Conservation (phyloP, 805 yeast genomes). For the Candida dajiaensis region DNA sequence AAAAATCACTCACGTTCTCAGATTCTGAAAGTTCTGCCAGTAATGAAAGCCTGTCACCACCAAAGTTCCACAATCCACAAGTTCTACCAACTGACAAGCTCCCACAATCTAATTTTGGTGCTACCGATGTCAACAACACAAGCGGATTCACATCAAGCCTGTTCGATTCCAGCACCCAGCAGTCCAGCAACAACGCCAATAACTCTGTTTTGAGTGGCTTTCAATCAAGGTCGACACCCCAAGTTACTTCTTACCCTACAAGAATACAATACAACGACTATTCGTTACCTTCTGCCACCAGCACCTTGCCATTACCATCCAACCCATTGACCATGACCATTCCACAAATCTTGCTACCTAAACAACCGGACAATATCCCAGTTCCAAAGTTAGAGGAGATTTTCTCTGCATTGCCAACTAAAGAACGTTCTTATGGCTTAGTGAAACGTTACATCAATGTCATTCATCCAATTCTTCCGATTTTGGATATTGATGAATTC, state of each 20-base stretch:
- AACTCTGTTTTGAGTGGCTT: constrained; percentile 19
- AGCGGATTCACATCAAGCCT: not conserved
- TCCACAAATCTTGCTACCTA: constrained; percentile 22
- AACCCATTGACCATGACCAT: constrained; percentile 16
- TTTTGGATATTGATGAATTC: constrained; percentile 41
- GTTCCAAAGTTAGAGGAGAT: constrained; percentile 28
- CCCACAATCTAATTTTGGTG: not conserved
- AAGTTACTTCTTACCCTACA: constrained; percentile 9
- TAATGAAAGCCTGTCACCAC: constrained; percentile 24
- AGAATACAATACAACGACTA: constrained; percentile 11
- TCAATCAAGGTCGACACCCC: constrained; percentile 19
- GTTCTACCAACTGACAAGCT: constrained; percentile 19
- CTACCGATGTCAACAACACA: not conserved
- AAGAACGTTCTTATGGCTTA: constrained; percentile 39
- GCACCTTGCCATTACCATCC: constrained; percentile 7
- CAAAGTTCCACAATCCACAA: constrained; percentile 22
- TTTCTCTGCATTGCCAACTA: constrained; percentile 39
- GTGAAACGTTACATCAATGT: constrained; percentile 43
- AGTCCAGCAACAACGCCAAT: constrained; percentile 1
- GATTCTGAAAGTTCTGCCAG: constrained; percentile 22
- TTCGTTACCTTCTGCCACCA: constrained; percentile 8
- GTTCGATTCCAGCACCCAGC: not conserved
- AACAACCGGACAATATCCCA: constrained; percentile 19
- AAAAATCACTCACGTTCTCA: constrained; percentile 18
- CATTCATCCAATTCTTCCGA: constrained; percentile 51